These are phyloP conservation scores for Plicaturopsis crispa DNA, from an alignment of 768 basidiomycete species.

Conservation along the genomic window DNA sequence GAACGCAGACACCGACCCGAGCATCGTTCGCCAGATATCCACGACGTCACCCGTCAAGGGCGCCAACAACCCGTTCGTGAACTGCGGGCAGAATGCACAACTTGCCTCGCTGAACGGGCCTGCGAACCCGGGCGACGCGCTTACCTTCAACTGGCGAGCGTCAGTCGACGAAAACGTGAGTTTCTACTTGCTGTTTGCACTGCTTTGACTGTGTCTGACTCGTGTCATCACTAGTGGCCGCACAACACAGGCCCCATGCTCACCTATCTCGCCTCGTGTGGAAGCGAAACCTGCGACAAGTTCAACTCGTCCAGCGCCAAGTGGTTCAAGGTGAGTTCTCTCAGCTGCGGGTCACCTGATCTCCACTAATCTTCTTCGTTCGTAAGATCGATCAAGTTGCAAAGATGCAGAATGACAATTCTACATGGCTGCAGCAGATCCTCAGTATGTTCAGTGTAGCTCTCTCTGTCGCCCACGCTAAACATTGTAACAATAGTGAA, in stretches of 20 bases:
- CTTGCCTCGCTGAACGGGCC: slow-evolving; percentile 41
- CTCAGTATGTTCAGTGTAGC: slow-evolving; percentile 33
- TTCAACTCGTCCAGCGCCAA: slow-evolving; percentile 50
- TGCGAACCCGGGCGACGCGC: slow-evolving; percentile 50
- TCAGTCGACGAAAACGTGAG: slow-evolving; percentile 30
- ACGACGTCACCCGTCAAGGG: slow-evolving; percentile 45
- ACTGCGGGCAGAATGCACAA: slow-evolving; percentile 51
- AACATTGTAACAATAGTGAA: slow-evolving; percentile 19
- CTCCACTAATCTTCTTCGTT: no score
- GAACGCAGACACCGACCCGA: slow-evolving; percentile 26
- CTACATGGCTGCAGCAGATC: slow-evolving; percentile 44
- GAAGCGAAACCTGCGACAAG: slow-evolving; percentile 45
- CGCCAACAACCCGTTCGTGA: slow-evolving; percentile 44
- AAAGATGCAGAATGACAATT: slow-evolving; percentile 26
- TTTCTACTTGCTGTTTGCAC: slow-evolving; percentile 2
- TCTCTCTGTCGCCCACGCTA: background rate
- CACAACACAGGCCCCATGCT: slow-evolving; percentile 64
- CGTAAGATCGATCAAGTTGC: slow-evolving; percentile 50
- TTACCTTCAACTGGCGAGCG: slow-evolving; percentile 51
- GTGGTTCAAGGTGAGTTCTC: slow-evolving; percentile 87
- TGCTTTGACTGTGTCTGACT: slow-evolving; percentile 1
- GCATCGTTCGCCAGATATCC: slow-evolving; percentile 38
- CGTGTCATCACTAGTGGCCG: slow-evolving; percentile 27
- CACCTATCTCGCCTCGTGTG: slow-evolving; percentile 69
- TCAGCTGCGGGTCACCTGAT: no score